phyloP scores from a whole-genome alignment of 2,329 filamentous ascomycete genomes.

The Xylaria sp. region DNA sequence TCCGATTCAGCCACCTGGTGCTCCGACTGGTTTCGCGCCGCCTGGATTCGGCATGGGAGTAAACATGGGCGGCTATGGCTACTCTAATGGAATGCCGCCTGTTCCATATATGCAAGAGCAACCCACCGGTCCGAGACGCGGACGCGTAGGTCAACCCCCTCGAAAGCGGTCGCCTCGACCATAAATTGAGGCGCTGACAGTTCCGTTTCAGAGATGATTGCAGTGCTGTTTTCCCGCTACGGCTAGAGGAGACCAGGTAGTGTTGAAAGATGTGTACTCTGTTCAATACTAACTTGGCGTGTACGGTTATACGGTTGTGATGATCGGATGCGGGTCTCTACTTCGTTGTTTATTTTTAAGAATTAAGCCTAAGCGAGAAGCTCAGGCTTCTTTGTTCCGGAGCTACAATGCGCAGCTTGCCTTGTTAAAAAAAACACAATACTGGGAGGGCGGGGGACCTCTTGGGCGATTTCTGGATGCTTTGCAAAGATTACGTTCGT shows the following conservation, averaged over 20 bases:
- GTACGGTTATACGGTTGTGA: conserved; percentile 44
- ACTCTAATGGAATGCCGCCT: conserved; percentile 59
- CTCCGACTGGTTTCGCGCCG: conserved; percentile 49
- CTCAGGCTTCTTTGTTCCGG: conserved; percentile 13
- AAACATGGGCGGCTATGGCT: conserved; percentile 52
- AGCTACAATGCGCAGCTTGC: conserved; percentile 34
- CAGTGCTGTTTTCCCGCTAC: conserved; percentile 10
- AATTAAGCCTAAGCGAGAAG: conserved; percentile 19
- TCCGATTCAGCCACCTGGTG: conserved; percentile 59
- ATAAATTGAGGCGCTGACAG: conserved; percentile 45
- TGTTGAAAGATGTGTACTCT: conserved; percentile 19
- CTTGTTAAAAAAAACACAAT: conserved; percentile 13
- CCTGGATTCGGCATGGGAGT: conserved; percentile 50
- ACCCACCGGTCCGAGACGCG: conserved; percentile 66
- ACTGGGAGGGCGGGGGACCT: conserved; percentile 44
- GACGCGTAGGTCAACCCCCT: conserved; percentile 64
- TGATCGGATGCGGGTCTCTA: conserved; percentile 39
- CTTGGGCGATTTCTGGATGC: conserved; percentile 44
- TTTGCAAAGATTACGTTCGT: conserved; percentile 42
- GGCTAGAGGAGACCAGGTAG: neutral
- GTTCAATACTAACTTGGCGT: conserved; percentile 28
- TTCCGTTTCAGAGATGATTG: conserved; percentile 48
- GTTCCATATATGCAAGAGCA: conserved; percentile 68
- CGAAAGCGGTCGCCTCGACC: conserved; percentile 51
- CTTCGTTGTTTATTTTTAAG: conserved; percentile 42